phyloP scores from a whole-genome alignment of 2,329 filamentous ascomycete species.

The Ophiocordyceps camponoti-rufipedis region DNA sequence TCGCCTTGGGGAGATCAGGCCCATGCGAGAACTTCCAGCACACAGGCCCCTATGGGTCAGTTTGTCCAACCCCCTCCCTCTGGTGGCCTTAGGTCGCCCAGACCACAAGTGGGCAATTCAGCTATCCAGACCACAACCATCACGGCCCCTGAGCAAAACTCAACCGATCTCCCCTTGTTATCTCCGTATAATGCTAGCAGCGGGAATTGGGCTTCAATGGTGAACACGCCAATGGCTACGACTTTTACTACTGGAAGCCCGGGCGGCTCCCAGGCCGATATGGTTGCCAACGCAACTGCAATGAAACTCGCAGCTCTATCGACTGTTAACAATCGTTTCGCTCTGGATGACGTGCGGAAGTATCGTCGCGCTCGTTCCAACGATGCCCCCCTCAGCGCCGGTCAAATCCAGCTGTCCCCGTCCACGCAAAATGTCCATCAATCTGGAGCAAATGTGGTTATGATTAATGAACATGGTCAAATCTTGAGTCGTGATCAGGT shows the following conservation, averaged over 20 bases:
- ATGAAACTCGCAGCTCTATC: constrained; percentile 97
- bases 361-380: constrained; percentile 83
- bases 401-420: constrained; percentile 46
- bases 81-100: constrained; percentile 60
- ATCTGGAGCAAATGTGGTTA: constrained; percentile 62
- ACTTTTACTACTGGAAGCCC: constrained; percentile 48
- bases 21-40: constrained; percentile 56
- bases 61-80: constrained; percentile 70
- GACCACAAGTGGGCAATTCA: constrained; percentile 47
- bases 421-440: constrained; percentile 44
- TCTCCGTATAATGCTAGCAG: constrained; percentile 68
- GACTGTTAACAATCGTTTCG: constrained; percentile 95
- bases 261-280: constrained; percentile 63
- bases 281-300: constrained; percentile 95
- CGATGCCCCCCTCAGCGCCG: constrained; percentile 48
- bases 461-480: constrained; percentile 90
- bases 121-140: constrained; percentile 75
- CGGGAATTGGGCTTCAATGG: constrained; percentile 96
- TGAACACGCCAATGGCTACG: constrained; percentile 88
- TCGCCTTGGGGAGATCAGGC: constrained; percentile 59
- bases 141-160: constrained; percentile 46
- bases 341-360: constrained; percentile 90
- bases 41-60: constrained; percentile 80
- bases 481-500: constrained; percentile 73
- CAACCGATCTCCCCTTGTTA: constrained; percentile 59